Base-by-base conservation (phyloP, 2,329 filamentous ascomycete genomes). In the Arthrinium puccinioides region DNA sequence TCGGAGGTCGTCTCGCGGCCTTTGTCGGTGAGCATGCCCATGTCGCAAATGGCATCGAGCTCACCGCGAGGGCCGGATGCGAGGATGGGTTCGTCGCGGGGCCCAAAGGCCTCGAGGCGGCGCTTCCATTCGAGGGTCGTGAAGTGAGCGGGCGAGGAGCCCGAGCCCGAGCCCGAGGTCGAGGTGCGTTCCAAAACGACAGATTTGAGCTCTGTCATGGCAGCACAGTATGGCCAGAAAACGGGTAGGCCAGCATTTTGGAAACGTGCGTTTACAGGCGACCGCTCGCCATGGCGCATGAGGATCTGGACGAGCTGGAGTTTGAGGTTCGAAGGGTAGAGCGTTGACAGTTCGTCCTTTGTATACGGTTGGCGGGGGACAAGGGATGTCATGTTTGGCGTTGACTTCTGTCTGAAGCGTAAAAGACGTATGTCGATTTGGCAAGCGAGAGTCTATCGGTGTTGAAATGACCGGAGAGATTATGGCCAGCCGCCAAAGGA, bases 151-250 rank as follows among this genome's bases (percentile, higher is more conserved):
- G 55, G 49, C 20, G 24, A 15, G 18, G 20, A 13, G 14, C 13
- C 20, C 9, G 21, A 36, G 39, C 23, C 14, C 6, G 6, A 4
- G 7, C 5, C 1, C 20, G 54, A 47, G n/a, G n/a, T n/a, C n/a
- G n/a, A n/a, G n/a, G n/a, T n/a, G 9, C 64, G 60, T 40, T 69
- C 62, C 24, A 76, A 64, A 21, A 77, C 60, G 44, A 61, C 65
- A 21, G 64, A 63, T 43, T 63, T 76, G 56, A 97, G 73, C 47
- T 82, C 80, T 41, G 78, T 75, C 16, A 84, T 85, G 38, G 82
- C 77, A 46, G 76, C 75, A 64, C 92, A 98, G 63, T 96, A 97
- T 2, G 92, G 87, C 92, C 92, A 98, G 62, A 79, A 81, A 34
- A 72, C 56, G 29, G 64, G 58, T n/a, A 83, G 69, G 9, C 78